Base-by-base conservation (phyloP, 139 green algal species). In the Yamagishiella unicocca region DNA sequence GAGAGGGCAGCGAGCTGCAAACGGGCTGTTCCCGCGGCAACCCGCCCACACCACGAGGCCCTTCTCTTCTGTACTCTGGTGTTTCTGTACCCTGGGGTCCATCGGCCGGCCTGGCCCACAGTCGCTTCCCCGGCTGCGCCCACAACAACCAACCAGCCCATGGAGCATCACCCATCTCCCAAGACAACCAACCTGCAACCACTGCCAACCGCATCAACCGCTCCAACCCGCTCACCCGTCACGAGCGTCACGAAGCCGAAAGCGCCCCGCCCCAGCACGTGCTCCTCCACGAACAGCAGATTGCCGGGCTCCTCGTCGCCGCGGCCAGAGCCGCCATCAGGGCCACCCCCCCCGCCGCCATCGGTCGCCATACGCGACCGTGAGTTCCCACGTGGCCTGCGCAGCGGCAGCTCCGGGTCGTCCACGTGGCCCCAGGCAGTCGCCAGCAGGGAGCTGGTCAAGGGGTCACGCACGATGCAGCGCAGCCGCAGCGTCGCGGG, bases 231-330 rank as follows among this genome's bases (percentile, higher is more conserved):
- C 40, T 25, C 38, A 70, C 54, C 76, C 53, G 53, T 45, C 61
- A 85, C 62, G 31, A 78, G 43, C 43, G 80, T 78, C 43, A 86
- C 80, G 21, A 86, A 53, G 37, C 80, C 80, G 43, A 77, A 86
- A 0, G 64, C 80, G 24, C 80, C 80, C 8, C 80, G 80, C 2
- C 80, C 80, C 42, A 86, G 31, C 80, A 86, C 80, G 43, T 25
- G 8, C 43, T 86, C 80, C 62, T 86, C 80, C 29, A 86, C 42
- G 24, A 86, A 58, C 31, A 86, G 33, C 62, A 86, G n/a, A 14
- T 35, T 73, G n/a, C 80, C 80, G 6, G 64, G 43, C 43, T 37
- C 24, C 31, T 55, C n/a, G 33, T 6, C 25, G 4, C 33, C 74
- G n/a, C 21, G 22, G 37, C 74, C 74, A 58, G 6, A n/a, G 21